Percentiles rank a stretch among this genome's conserved stretches.
These are phyloP conservation scores for Adiantum capillusveneris DNA, from an alignment of 75 land plant genomes.

Conservation along the genomic window DNA sequence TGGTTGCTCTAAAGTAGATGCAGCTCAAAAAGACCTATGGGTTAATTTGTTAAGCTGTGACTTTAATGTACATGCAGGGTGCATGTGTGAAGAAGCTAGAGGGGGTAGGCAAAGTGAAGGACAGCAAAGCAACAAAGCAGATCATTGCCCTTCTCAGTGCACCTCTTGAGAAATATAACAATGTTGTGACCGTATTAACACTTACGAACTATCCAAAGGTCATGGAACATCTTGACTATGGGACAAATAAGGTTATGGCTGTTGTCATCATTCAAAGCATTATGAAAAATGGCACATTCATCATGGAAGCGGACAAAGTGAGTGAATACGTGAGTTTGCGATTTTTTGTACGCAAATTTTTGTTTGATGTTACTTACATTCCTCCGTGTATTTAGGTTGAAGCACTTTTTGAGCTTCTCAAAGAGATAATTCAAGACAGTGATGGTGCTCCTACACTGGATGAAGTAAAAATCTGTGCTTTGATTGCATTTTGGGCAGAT, in stretches of 20 bases:
- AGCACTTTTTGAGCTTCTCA: conserved; percentile 81
- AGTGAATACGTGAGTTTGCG: neutral
- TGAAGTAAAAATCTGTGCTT: conserved; percentile 37
- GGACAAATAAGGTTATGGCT: conserved; percentile 92
- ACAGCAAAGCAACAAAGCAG: conserved; percentile 87
- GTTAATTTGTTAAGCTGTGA: no score
- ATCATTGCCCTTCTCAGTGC: conserved; percentile 91
- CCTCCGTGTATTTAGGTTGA: conserved; percentile 54
- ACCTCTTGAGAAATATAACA: conserved; percentile 91
- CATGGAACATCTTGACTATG: conserved; percentile 86
- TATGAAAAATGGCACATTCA: conserved; percentile 74
- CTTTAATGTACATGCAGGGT: conserved; percentile 39
- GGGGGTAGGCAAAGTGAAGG: conserved; percentile 75
- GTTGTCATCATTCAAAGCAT: conserved; percentile 82
- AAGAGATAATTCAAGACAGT: conserved; percentile 79
- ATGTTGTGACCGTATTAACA: conserved; percentile 70
- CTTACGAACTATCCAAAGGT: conserved; percentile 81
- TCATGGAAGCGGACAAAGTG: conserved; percentile 79
- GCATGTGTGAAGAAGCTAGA: conserved; percentile 88
- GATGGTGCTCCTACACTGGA: conserved; percentile 54
- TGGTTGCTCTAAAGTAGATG: no score
- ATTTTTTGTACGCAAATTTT: neutral
- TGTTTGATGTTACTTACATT: neutral
- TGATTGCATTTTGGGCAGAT: neutral
- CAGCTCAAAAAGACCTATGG: no score